Percentiles rank a stretch among this genome's conserved stretches.
These are phyloP conservation scores for Hysterium pulicare DNA, from an alignment of 2,329 filamentous ascomycete species.

Conservation along the genomic window DNA sequence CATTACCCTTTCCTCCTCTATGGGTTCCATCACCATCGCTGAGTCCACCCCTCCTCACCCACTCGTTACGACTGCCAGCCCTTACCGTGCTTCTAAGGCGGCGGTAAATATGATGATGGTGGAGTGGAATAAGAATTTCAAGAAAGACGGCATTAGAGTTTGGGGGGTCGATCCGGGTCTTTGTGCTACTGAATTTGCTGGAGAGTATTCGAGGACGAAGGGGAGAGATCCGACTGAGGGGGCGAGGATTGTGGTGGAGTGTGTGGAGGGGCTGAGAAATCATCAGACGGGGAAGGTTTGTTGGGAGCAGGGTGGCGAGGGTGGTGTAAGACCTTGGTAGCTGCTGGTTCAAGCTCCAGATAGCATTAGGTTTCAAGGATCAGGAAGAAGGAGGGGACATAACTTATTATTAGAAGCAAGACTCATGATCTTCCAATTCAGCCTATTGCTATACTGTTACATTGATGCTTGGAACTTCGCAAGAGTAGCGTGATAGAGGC, in stretches of 20 bases:
- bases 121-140: slow-evolving; percentile 16
- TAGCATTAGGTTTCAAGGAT: neutral
- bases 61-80: slow-evolving; percentile 3
- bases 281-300: neutral
- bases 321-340: neutral
- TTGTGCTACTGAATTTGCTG: slow-evolving; percentile 1
- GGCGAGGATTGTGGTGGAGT: neutral
- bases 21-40: slow-evolving; percentile 18
- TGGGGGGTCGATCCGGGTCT: slow-evolving; percentile 2
- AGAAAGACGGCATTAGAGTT: neutral
- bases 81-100: slow-evolving; percentile 43
- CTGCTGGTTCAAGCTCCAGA: too few species aligned
- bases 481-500: too few species aligned
- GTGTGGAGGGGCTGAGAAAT: neutral
- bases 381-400: neutral
- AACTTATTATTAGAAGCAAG: too few species aligned
- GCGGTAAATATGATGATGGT: slow-evolving; percentile 41
- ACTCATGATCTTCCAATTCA: too few species aligned
- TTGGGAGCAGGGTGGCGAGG: neutral
- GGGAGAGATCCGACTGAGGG: slow-evolving; percentile 11
- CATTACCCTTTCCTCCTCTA: slow-evolving; percentile 23
- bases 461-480: too few species aligned
- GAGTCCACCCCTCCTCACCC: neutral
- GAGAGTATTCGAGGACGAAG: slow-evolving; percentile 10
- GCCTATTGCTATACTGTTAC: too few species aligned